Percentiles rank a stretch among this genome's conserved stretches.
These are phyloP conservation scores for Trichoderma arundinaceum DNA, from an alignment of 2,329 filamentous ascomycete species.

Conservation along the genomic window DNA sequence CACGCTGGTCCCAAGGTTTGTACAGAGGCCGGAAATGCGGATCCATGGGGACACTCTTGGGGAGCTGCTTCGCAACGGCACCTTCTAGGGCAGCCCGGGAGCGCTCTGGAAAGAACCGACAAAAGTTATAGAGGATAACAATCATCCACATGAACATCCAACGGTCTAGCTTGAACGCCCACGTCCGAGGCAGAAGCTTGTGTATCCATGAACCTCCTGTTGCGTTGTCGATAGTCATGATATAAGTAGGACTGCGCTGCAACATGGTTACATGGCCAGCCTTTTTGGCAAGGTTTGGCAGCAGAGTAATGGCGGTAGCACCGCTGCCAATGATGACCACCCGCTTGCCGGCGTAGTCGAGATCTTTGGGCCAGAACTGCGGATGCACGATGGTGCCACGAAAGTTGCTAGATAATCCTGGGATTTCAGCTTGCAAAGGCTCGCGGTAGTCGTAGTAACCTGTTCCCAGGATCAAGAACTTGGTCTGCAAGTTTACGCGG, in stretches of 20 bases:
- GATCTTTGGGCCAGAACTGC: constrained; percentile 73
- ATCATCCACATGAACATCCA: constrained; percentile 50
- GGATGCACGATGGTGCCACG: constrained; percentile 63
- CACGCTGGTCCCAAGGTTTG: constrained; percentile 69
- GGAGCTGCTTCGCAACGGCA: constrained; percentile 53
- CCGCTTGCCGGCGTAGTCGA: constrained; percentile 68
- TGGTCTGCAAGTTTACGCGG: constrained; percentile 46
- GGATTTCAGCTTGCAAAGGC: constrained; percentile 59
- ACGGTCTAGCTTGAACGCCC: constrained; percentile 36
- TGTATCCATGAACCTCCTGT: background rate
- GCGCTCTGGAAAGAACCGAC: constrained; percentile 35
- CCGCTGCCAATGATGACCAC: constrained; percentile 71
- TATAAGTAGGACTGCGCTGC: constrained; percentile 69
- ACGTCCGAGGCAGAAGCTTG: background rate
- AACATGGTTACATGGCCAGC: constrained; percentile 70
- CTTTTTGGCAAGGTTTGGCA: constrained; percentile 64
- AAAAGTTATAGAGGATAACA: constrained; percentile 47
- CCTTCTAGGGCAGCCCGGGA: constrained; percentile 58
- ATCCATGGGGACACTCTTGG: constrained; percentile 53
- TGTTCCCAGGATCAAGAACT: constrained; percentile 61
- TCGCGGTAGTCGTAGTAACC: constrained; percentile 72
- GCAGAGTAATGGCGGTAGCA: constrained; percentile 69
- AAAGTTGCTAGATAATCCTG: constrained; percentile 47
- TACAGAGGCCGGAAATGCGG: constrained; percentile 62
- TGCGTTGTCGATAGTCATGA: constrained; percentile 54